Conservation (phyloP, 805 yeast genomes). For the Metschnikowia corniflorae region DNA sequence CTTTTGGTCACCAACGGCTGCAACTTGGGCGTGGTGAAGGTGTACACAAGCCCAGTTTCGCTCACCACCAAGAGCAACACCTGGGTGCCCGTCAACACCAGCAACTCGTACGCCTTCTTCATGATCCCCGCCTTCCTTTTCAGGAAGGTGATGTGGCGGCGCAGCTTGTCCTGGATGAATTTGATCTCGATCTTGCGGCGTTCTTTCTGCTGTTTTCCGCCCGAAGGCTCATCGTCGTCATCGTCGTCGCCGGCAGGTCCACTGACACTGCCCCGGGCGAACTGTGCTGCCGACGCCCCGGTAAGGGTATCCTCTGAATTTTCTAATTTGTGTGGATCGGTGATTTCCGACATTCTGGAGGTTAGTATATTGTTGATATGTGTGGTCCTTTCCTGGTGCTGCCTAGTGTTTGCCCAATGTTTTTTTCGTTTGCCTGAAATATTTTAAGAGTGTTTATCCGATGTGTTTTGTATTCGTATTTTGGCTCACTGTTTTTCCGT, state of each 20-base stretch:
- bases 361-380: too few relatives aligned
- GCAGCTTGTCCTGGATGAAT: slow-evolving; percentile 94
- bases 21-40: slow-evolving; percentile 97
- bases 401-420: too few relatives aligned
- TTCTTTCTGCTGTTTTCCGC: slow-evolving; percentile 52
- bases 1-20: slow-evolving; percentile 97
- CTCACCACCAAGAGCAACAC: slow-evolving; percentile 91
- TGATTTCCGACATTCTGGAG: slow-evolving; percentile 36
- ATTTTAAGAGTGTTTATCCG: too few relatives aligned
- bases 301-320: slow-evolving; percentile 23
- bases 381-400: too few relatives aligned
- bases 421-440: too few relatives aligned
- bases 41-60: slow-evolving; percentile 97
- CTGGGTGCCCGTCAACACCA: slow-evolving; percentile 96
- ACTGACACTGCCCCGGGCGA: slow-evolving; percentile 20
- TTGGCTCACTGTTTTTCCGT: too few relatives aligned
- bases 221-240: slow-evolving; percentile 47
- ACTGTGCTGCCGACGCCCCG: slow-evolving; percentile 22
- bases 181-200: slow-evolving; percentile 92
- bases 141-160: slow-evolving; percentile 96
- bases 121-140: slow-evolving; percentile 98
- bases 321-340: slow-evolving; percentile 37
- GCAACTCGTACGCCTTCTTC: slow-evolving; percentile 98
- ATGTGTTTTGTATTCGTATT: too few relatives aligned
- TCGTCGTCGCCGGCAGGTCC: slow-evolving; percentile 43